Evolutionary conservation across 139 green algal genomes (phyloP).

Genomic region (Picochlorum sp.): DNA sequence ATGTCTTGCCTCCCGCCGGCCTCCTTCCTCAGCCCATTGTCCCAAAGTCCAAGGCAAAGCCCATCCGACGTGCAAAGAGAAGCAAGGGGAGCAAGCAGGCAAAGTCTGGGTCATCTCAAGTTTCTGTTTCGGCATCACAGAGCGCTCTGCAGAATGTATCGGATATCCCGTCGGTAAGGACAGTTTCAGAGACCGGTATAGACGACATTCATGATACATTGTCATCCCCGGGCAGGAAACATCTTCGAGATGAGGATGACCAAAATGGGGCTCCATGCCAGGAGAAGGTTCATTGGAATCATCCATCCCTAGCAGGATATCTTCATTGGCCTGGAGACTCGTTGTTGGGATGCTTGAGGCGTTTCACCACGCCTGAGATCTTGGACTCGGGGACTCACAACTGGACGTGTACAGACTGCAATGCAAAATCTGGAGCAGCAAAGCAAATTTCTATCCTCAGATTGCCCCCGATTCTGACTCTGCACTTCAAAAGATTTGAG

Average conservation of each 20-base stretch:
- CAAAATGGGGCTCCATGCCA: neutral
- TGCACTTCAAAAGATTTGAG: conserved; percentile 92
- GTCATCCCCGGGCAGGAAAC: neutral
- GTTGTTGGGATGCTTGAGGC: conserved; percentile 62
- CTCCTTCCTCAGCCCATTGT: conserved; percentile 12
- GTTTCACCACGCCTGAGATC: conserved; percentile 60
- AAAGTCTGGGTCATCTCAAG: neutral
- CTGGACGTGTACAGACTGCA: conserved; percentile 54
- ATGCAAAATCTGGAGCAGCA: conserved; percentile 19
- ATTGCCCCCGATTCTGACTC: conserved; percentile 72
- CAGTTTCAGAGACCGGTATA: neutral
- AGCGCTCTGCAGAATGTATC: too few species aligned
- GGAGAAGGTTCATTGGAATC: neutral
- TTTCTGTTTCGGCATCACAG: neutral
- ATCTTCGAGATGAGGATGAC: neutral
- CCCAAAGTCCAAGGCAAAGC: conserved; percentile 6
- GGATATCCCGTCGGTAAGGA: too few species aligned
- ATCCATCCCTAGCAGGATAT: conserved; percentile 19
- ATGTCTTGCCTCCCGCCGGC: conserved; percentile 34
- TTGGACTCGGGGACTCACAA: conserved; percentile 21
- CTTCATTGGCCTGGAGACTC: conserved; percentile 25
- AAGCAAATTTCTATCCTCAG: conserved; percentile 83
- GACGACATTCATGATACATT: neutral
- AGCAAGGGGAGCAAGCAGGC: neutral
- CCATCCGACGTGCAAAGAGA: neutral